phyloP scores from a whole-genome alignment of 1,139 yeast species.

The Geotrichum europaeum region DNA sequence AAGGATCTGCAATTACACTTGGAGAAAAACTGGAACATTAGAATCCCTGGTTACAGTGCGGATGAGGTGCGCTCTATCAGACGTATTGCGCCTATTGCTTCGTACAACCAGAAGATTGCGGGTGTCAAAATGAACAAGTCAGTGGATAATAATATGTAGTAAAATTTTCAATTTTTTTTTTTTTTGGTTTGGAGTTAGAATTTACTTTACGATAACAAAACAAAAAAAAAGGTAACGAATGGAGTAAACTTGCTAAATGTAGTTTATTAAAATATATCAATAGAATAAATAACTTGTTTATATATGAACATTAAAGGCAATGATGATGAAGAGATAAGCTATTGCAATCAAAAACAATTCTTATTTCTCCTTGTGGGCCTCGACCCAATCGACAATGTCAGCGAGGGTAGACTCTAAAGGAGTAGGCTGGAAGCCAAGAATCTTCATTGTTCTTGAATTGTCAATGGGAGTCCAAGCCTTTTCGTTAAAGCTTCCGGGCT shows the following conservation, averaged over 20 bases:
- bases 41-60: constrained; percentile 86
- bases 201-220: too few relatives aligned
- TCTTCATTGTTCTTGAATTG: constrained; percentile 20
- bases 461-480: constrained; percentile 14
- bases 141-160: not conserved
- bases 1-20: constrained; percentile 86
- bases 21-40: constrained; percentile 92
- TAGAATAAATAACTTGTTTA: too few relatives aligned
- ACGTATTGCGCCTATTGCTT: constrained; percentile 68
- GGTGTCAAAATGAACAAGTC: constrained; percentile 46
- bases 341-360: too few relatives aligned
- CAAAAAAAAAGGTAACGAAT: too few relatives aligned
- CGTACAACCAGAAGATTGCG: constrained; percentile 64
- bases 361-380: constrained; percentile 7
- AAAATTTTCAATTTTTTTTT: too few relatives aligned
- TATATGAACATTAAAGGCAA: too few relatives aligned
- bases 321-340: too few relatives aligned
- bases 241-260: too few relatives aligned
- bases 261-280: too few relatives aligned
- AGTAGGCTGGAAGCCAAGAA: constrained; percentile 23
- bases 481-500: not conserved
- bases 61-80: constrained; percentile 85
- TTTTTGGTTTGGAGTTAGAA: too few relatives aligned
- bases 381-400: constrained; percentile 23
- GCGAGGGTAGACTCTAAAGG: constrained; percentile 21